Conservation (phyloP, 345 rosid species). For the Hypericum perforatum region DNA sequence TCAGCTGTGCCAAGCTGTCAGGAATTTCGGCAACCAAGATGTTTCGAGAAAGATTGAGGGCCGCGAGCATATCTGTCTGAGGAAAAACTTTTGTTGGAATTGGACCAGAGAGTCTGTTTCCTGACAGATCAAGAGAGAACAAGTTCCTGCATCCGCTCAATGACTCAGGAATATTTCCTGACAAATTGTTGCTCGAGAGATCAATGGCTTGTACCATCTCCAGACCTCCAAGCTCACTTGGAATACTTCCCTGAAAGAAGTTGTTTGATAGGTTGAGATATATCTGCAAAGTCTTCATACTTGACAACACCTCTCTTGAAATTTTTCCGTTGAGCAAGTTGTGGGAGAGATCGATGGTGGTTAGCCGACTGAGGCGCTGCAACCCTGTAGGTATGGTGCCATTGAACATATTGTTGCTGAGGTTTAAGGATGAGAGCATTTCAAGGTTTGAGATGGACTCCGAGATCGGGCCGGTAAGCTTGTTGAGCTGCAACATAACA, state of each 20-base stretch:
- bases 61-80: conserved; percentile 30
- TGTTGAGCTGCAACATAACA: conserved; percentile 47
- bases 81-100: conserved; percentile 36
- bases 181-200: conserved; percentile 55
- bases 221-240: conserved; percentile 61
- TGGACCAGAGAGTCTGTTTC: conserved; percentile 51
- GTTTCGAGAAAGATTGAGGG: conserved; percentile 64
- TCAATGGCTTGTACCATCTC: conserved; percentile 68
- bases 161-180: conserved; percentile 53
- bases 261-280: conserved; percentile 65
- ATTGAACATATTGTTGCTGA: conserved; percentile 49
- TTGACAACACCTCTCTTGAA: conserved; percentile 32
- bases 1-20: conserved; percentile 27
- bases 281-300: conserved; percentile 42
- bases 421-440: conserved; percentile 42
- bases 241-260: conserved; percentile 44
- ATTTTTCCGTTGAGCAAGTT: conserved; percentile 56
- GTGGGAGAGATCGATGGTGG: conserved; percentile 55
- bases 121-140: conserved; percentile 58
- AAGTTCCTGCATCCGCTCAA: conserved; percentile 57
- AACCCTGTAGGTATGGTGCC: conserved; percentile 65
- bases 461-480: conserved; percentile 49
- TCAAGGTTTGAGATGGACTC: conserved; percentile 42
- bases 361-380: conserved; percentile 31
- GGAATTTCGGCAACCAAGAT: conserved; percentile 50